Conservation (phyloP, 805 yeast species). For the Lachancea meyersii region DNA sequence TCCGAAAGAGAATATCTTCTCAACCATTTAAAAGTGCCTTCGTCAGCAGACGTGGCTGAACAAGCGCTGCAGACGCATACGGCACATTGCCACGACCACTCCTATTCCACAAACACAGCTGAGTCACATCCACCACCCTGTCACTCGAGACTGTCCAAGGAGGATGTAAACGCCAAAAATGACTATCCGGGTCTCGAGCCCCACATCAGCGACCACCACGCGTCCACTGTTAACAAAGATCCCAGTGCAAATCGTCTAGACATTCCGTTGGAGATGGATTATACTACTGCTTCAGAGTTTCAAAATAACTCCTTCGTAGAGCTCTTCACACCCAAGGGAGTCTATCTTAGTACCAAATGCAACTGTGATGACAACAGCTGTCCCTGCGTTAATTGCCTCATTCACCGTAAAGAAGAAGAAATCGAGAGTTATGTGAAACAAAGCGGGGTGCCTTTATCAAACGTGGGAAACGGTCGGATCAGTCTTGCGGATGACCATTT, state of each 20-base stretch:
- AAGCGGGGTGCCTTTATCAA: constrained; percentile 30
- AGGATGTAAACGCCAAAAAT: neutral
- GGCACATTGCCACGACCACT: neutral
- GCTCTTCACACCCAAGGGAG: constrained; percentile 30
- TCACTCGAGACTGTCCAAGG: neutral
- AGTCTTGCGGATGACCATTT: constrained; percentile 1
- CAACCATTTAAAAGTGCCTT: constrained; percentile 8
- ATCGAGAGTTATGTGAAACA: constrained; percentile 24
- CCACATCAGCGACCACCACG: neutral
- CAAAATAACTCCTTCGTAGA: constrained; percentile 21
- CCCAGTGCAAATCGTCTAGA: neutral
- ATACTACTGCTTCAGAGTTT: neutral
- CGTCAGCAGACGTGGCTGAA: neutral
- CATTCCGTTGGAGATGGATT: neutral
- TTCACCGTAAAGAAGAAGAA: constrained; percentile 33
- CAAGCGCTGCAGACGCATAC: neutral
- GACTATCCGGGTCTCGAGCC: neutral
- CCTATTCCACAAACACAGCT: neutral
- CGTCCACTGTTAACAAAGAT: neutral
- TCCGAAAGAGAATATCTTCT: constrained; percentile 27
- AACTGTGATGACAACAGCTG: constrained; percentile 31
- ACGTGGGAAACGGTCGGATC: constrained; percentile 21
- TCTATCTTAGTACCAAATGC: constrained; percentile 30
- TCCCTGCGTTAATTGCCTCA: constrained; percentile 30
- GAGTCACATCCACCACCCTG: neutral